These are phyloP conservation scores for Plasmodium malariae DNA, from an alignment of 169 alveolate genomes.

Conservation along the genomic window DNA sequence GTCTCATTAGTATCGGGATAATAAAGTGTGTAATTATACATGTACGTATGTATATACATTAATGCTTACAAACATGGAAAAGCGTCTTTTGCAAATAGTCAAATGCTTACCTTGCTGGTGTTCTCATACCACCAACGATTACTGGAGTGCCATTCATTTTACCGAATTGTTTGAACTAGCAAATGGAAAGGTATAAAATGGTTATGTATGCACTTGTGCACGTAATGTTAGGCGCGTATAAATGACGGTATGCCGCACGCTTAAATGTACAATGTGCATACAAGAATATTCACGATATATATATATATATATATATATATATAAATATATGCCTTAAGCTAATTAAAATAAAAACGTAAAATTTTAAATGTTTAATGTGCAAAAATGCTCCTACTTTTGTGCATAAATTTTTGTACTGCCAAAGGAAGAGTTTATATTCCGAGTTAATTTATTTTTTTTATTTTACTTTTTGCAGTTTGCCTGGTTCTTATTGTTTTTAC, in stretches of 20 bases:
- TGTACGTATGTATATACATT: neutral
- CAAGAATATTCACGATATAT: neutral
- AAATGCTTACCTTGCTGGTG: constrained; percentile 53
- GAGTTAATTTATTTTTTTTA: too few species aligned
- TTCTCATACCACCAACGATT: constrained; percentile 68
- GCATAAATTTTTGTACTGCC: too few species aligned
- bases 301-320: neutral
- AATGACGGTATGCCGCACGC: neutral
- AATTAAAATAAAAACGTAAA: too few species aligned
- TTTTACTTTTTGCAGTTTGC: too few species aligned
- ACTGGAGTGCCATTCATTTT: constrained; percentile 52
- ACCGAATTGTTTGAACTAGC: neutral
- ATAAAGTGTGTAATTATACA: neutral
- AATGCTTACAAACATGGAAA: too few species aligned
- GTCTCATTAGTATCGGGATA: too few species aligned
- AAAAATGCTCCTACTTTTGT: too few species aligned
- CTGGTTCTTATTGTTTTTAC: too few species aligned
- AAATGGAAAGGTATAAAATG: neutral
- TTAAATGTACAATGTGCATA: too few species aligned
- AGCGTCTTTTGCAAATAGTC: neutral
- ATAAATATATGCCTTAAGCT: neutral
- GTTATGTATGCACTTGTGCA: neutral
- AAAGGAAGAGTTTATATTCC: too few species aligned
- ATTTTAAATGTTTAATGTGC: too few species aligned
- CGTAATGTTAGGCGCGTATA: neutral